Base-by-base conservation (phyloP, 441 rosid species). In the Erodium texanum region DNA sequence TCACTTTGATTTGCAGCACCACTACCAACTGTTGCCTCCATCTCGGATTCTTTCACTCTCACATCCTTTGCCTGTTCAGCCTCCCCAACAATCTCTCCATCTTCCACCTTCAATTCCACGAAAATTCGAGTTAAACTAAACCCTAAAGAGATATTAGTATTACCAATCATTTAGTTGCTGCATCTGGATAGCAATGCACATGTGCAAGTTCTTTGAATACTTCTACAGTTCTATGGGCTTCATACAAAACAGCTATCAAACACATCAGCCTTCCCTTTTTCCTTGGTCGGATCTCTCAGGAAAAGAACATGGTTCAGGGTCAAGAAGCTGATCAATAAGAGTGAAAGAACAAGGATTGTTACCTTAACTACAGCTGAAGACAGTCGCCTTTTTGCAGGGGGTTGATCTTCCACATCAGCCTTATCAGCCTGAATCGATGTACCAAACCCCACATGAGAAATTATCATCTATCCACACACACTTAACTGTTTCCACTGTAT, bases 311-410 rank as follows among this genome's bases (percentile, higher is more conserved):
- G 54, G 54, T 22, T 29, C 19, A 66, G 24, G 12, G 9, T 20
- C 20, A 48, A 22, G 68, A 61, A 27, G 3, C 29, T 27, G 29
- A 27, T 27, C 29, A 27, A 27, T 27, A 1, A 27, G 4, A 27
- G 29, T 14, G 67, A 0, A 36, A 32, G 23, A 27, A 27, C 6
- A 66, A 54, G 14, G 15, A 6, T 1, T 15, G 68, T 61, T 66
- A 93, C 99, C 99, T 91, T 93, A 65, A 93, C 93, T 77, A 93
- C 95, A 5, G 99, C 95, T 24, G 99, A 93, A 65, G 82, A 80
- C 70, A 93, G 89, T 62, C 97, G 82, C 72, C 90, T 78, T 79
- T 93, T 93, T 1, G 93, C 85, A 19, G 89, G 97, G 67, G 87
- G 97, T 75, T 91, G 95, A 72, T 89, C 96, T 74, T 86, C 96